Base-by-base conservation (phyloP, 805 yeast species). In the Candida maltosa region DNA sequence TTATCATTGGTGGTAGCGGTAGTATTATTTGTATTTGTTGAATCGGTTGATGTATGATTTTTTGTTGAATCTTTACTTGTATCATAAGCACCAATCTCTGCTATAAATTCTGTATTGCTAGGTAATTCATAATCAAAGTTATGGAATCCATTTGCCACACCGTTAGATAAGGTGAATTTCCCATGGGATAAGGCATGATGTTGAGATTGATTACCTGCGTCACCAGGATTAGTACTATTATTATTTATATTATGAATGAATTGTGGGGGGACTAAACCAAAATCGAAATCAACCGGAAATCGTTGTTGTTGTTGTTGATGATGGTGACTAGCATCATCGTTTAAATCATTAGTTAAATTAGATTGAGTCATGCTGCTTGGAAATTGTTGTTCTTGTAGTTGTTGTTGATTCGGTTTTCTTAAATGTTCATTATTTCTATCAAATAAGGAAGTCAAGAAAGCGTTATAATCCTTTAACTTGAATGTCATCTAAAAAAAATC, bases 401-500 rank as follows among this genome's bases (percentile, higher is more conserved):
- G 17, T 21, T 30, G 38, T 20, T 25, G 35, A 10, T 22, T 18
- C 12, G 3, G 9, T 15, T n/a, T n/a, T n/a, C n/a, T n/a, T n/a
- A n/a, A n/a, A n/a, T 26, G 28, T 11, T 29, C 26, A 19, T 41
- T 42, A 23, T 45, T 46, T 34, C 48, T 52, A 14, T 54, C 61
- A 29, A 41, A 51, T 25, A 56, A 36, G 1, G 61, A 51, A 4
- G 49, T 43, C 33, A 56, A 41, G 34, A 50, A 58, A 4, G 57
- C 52, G 38, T 54, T 51, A 34, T 57, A 57, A 35, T 57, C 62
- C 38, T 58, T 52, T 31, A 56, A 24, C 31, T 44, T 51, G 32
- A 49, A 56, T 17, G 62, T 44, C 64, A 58, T 58, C 16, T 16
- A n/a, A n/a, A n/a, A n/a, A n/a, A n/a, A n/a, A n/a, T n/a, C n/a